These are phyloP conservation scores for Lachnellula cervina DNA, from an alignment of 2,329 filamentous ascomycete genomes.

Conservation along the genomic window DNA sequence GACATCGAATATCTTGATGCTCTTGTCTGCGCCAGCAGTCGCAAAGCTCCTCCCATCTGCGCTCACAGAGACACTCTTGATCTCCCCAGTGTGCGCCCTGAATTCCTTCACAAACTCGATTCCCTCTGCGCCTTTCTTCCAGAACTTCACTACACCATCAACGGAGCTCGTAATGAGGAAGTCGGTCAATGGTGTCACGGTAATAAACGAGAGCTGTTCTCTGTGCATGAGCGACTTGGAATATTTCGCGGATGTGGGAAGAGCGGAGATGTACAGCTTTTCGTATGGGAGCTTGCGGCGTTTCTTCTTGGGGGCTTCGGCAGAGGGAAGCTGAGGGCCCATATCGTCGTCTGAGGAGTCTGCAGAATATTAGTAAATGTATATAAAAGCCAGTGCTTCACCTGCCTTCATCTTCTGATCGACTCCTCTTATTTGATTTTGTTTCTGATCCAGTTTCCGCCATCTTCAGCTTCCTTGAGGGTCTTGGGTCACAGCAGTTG, in stretches of 20 bases:
- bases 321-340: conserved; percentile 82
- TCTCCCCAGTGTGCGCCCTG: conserved; percentile 80
- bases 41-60: conserved; percentile 91
- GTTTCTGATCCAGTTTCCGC: conserved; percentile 30
- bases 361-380: conserved; percentile 3
- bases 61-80: conserved; percentile 78
- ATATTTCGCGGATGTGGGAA: conserved; percentile 77
- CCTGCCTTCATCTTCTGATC: conserved; percentile 41
- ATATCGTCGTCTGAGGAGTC: conserved; percentile 84
- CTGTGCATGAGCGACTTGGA: conserved; percentile 98
- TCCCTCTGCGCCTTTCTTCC: conserved; percentile 88
- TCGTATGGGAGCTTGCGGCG: conserved; percentile 86
- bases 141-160: conserved; percentile 98
- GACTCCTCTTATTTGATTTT: conserved; percentile 49
- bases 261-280: conserved; percentile 86
- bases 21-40: conserved; percentile 73
- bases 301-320: conserved; percentile 80
- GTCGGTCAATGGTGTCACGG: conserved; percentile 84
- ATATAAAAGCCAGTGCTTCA: background rate
- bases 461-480: background rate
- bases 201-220: conserved; percentile 84
- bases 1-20: conserved; percentile 75
- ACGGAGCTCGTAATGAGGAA: conserved; percentile 92
- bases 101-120: conserved; percentile 99
- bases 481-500: background rate